Base-by-base conservation (phyloP, 1,284 basidiomycete species). In the Austroboletus niveus region DNA sequence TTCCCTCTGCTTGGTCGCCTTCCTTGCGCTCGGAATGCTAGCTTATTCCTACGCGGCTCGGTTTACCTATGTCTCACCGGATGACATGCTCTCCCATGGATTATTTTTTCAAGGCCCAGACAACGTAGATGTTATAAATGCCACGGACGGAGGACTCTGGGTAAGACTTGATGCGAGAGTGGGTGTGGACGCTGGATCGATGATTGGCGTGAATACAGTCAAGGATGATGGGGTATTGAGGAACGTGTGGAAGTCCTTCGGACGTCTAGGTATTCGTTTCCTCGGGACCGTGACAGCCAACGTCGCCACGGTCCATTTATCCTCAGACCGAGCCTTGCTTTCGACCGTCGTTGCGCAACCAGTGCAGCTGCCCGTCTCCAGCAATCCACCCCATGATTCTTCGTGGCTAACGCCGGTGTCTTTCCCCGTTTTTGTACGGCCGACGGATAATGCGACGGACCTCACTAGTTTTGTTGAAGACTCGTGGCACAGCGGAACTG, bases 11-110 rank as follows among this genome's bases (percentile, higher is more conserved):
- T 57, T 83, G 42, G 15, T 80, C 12, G 34, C 72, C 8, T 72
- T 80, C 47, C 59, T 78, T 12, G 47, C 77, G 3, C 39, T 81
- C 8, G 72, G 70, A 2, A 56, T 85, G 27, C 66, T 88, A 8
- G 80, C 78, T 7, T 87, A 79, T 70, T 81, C 83, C 2, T 89
- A 87, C 60, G 79, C 80, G 30, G 73, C 84, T 15, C 75, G 75
- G 39, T 77, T 79, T 1, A 75, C 80, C 10, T 65, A 69, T 50
- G 59, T 81, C n/a, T 77, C 81, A 3, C 74, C 81, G 9, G 77
- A 87, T 53, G 78, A 81, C 53, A 67, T 87, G 49, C 62, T 88
- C 39, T 68, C 80, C 35, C 69, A 75, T 20, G 78, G 78, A n/a
- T 62, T 89, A 9, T 73, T 80, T 9, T 68, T 86, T 40, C 66